Base-by-base conservation (phyloP, 768 basidiomycete genomes). In the Amanita jacksonii region DNA sequence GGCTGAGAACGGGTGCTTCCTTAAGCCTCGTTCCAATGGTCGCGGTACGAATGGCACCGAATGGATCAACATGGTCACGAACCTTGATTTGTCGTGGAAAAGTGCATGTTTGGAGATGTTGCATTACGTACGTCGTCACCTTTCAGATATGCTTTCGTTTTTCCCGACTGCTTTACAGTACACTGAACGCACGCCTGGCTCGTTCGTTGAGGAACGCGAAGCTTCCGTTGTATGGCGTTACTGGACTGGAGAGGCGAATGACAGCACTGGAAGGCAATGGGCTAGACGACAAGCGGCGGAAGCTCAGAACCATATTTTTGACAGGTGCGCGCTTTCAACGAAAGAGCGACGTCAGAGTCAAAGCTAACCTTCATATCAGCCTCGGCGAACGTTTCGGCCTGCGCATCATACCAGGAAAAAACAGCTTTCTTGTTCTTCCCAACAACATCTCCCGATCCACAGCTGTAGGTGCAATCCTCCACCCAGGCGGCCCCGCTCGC, bases 221-320 rank as follows among this genome's bases (percentile, higher is more conserved):
- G 81, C 87, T 0, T 88, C 85, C 8, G 65, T 91, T 48, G 75
- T 89, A 3, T 92, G 88, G 85, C 73, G 86, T 0, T 92, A 82
- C 70, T 88, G 83, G 81, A 82, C 78, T 0, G 80, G 68, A 2
- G 63, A 57, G 18, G 45, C 60, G 12, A 49, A 52, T 12, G 71
- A 77, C 28, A 62, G 65, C 31, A 59, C 76, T 0, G 84, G 86
- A 53, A 69, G 81, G 8, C 77, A 76, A 45, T 92, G 89, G 89
- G 89, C 87, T 0, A 73, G 82, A 24, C 67, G 89, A 16, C 88
- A 91, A 57, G 89, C 89, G 1, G 85, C 86, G 0, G 88, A 90
- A 57, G 89, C 89, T 16, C 89, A 91, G 62, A 92, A 92, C 61
- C 89, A 91, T 54, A 86, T 90, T 50, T 90, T 87, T 55, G 88